These are phyloP conservation scores for Russula vinacea DNA, from an alignment of 768 basidiomycete species.

Conservation along the genomic window DNA sequence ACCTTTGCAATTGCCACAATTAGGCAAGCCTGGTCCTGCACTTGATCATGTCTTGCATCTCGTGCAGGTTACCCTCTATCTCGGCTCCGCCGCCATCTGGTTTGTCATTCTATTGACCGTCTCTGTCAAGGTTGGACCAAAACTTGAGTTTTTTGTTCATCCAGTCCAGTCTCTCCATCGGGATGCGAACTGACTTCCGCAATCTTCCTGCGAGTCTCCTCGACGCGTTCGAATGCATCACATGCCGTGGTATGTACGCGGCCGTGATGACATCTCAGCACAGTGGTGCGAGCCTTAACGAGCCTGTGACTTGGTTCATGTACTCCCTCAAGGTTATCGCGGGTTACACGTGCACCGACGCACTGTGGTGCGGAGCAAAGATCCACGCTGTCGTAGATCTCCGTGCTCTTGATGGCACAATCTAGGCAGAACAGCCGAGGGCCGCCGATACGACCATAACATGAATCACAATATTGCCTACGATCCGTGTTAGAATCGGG, in stretches of 20 bases:
- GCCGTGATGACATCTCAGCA: conserved; percentile 7
- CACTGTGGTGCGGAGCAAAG: conserved; percentile 35
- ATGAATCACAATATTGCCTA: conserved; percentile 34
- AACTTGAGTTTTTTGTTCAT: background rate
- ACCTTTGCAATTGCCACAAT: conserved; percentile 32
- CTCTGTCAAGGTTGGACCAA: background rate
- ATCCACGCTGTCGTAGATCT: conserved; percentile 32
- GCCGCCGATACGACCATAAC: conserved; percentile 33
- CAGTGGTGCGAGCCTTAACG: conserved; percentile 33
- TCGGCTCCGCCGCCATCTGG: background rate
- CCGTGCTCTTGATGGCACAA: conserved; percentile 30
- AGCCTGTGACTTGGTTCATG: conserved; percentile 37
- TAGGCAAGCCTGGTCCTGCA: conserved; percentile 10
- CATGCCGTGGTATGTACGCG: background rate
- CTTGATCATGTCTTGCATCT: background rate
- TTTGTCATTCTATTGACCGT: background rate
- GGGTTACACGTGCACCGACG: conserved; percentile 24
- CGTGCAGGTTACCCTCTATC: background rate
- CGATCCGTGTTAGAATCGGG: background rate
- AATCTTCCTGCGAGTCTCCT: conserved; percentile 1
- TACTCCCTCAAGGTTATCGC: conserved; percentile 28
- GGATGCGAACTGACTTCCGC: background rate
- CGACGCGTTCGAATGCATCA: conserved; percentile 13
- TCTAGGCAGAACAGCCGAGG: conserved; percentile 36
- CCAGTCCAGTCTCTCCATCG: background rate